Conservation (phyloP, 2,329 filamentous ascomycete genomes). For the Penicillium aurantiogriseum region DNA sequence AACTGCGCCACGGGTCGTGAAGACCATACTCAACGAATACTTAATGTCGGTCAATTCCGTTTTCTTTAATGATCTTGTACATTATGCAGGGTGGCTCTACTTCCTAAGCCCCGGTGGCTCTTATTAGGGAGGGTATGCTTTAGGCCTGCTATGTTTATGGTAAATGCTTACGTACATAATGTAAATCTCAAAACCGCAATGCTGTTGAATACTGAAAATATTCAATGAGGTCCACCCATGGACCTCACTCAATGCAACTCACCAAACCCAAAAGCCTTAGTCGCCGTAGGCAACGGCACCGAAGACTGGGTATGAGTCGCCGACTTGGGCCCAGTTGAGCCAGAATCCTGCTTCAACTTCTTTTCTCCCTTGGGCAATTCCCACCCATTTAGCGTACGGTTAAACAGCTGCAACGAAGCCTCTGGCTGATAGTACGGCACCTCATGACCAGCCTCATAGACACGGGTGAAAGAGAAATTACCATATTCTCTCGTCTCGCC, state of each 20-base stretch:
- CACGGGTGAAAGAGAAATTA: constrained; percentile 67
- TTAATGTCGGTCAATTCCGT: not conserved
- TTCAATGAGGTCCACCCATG: not conserved
- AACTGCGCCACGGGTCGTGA: not conserved
- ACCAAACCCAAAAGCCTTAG: not conserved
- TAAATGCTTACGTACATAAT: not conserved
- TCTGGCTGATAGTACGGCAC: constrained; percentile 59
- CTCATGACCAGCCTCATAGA: constrained; percentile 66
- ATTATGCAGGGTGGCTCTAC: not conserved
- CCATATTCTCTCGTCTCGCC: constrained; percentile 74
- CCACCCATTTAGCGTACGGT: constrained; percentile 57
- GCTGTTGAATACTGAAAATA: not conserved
- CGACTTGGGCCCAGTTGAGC: constrained; percentile 40
- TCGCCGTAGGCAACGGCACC: constrained; percentile 33
- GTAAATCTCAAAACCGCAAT: not conserved
- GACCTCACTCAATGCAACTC: no score
- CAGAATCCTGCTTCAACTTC: constrained; percentile 36
- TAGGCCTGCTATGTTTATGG: not conserved
- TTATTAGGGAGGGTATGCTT: not conserved
- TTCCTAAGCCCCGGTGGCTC: not conserved
- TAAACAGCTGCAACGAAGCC: constrained; percentile 60
- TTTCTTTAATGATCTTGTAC: constrained; percentile 5
- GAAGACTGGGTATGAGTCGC: constrained; percentile 49
- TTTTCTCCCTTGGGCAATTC: constrained; percentile 55
- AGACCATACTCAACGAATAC: not conserved